A percentile compares a stretch with the other conserved stretches of the same genome.
These are phyloP conservation scores for Aspergillus diversus DNA, from an alignment of 495 filamentous ascomycete genomes.

Conservation along the genomic window DNA sequence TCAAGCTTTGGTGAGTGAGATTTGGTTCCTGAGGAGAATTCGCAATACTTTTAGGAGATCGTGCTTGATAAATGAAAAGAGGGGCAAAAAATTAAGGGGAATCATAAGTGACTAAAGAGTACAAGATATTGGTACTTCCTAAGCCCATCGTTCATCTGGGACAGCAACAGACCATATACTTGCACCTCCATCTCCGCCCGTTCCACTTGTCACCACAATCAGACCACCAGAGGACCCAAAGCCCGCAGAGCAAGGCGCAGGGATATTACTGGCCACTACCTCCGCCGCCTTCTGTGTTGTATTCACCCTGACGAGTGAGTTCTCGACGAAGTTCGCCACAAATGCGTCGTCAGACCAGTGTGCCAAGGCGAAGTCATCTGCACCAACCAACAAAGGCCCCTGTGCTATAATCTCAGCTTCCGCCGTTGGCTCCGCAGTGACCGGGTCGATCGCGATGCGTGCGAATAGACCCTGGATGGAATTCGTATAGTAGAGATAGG, in stretches of 20 bases:
- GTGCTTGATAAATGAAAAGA: too few species aligned
- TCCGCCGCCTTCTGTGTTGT: not conserved
- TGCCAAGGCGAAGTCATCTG: slow-evolving; percentile 4
- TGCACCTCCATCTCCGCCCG: not conserved
- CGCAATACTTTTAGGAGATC: too few species aligned
- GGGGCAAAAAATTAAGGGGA: too few species aligned
- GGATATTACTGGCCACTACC: not conserved
- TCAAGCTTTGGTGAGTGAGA: too few species aligned
- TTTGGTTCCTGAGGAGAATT: too few species aligned
- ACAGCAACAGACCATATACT: slow-evolving; percentile 7
- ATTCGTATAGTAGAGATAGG: slow-evolving; percentile 13
- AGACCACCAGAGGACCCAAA: slow-evolving; percentile 5
- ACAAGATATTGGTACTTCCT: not conserved
- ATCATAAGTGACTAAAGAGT: too few species aligned
- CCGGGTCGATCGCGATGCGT: slow-evolving; percentile 7
- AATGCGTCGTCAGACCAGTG: slow-evolving; percentile 7
- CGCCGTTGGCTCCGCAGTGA: slow-evolving; percentile 1
- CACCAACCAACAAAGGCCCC: not conserved
- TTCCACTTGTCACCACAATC: slow-evolving; percentile 5
- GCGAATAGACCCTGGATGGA: not conserved
- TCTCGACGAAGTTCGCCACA: slow-evolving; percentile 8
- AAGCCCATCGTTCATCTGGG: slow-evolving; percentile 5
- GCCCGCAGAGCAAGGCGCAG: not conserved
- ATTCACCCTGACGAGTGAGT: not conserved
- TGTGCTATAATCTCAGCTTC: not conserved